Base-by-base conservation (phyloP, 805 yeast genomes). In the Schwanniomyces occidentalis region DNA sequence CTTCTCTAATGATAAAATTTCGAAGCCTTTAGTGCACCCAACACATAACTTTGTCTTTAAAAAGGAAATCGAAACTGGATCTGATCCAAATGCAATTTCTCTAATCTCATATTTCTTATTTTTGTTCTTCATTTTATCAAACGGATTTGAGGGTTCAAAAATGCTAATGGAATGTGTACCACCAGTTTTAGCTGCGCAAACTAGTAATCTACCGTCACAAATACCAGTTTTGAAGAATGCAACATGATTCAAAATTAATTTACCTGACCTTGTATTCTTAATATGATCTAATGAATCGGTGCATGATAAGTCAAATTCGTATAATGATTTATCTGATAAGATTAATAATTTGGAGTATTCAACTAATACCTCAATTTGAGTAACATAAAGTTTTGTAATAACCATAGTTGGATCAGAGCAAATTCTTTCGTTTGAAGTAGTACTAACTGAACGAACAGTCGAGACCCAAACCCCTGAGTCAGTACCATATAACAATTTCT, bases 11-110 rank as follows among this genome's bases (percentile, higher is more conserved):
- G 95, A 84, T 23, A 93, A 89, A 52, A 93, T 88, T 64, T 93
- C 98, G 67, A 93, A 93, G 0, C 99, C 99, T 57, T 84, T 87
- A 18, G 95, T 82, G 52, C 99, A 93, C 16, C 99, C 99, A 45
- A 93, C 85, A 68, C 97, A 91, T 43, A 93, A 65, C 52, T 84
- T 85, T 4, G 90, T 81, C 55, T 89, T 87, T 61, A 93, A 69
- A 54, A 91, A 91, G 16, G 96, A 89, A 12, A 93, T 82, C 6
- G 95, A 84, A 21, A 91, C 85, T 2, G 96, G 95, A 49, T 93
- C 98, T 4, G 95, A 83, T 29, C 79, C 80, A 56, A 93, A 88
- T 17, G 73, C 72, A 22, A 91, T 82, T 51, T 93, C 97, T 30
- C 79, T 75, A 9, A 78, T 73, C 34, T 82, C 86, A 37, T 73